A percentile compares a stretch with the other conserved stretches of the same genome.
These are phyloP conservation scores for Ormosia emarginata DNA, from an alignment of 306 rosid genomes.

Conservation along the genomic window DNA sequence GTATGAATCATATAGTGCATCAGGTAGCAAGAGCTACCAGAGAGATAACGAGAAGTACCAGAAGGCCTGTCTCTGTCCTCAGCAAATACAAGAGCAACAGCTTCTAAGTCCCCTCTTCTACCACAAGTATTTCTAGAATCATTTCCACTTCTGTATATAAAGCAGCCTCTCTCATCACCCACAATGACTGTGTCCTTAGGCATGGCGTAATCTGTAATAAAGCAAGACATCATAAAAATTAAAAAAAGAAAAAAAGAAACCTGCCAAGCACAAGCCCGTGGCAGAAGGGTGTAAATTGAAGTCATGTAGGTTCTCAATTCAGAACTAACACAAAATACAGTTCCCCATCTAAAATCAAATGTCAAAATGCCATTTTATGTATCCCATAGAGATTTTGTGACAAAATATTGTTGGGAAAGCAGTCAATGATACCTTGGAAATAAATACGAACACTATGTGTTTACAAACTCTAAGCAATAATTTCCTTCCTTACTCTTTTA, in stretches of 20 bases:
- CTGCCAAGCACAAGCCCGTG: background rate
- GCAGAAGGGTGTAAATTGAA: background rate
- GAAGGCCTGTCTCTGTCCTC: slow-evolving; percentile 47
- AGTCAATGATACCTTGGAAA: slow-evolving; percentile 9
- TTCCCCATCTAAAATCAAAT: background rate
- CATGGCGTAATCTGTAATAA: slow-evolving; percentile 68
- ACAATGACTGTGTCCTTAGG: slow-evolving; percentile 68
- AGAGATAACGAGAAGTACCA: slow-evolving; percentile 44
- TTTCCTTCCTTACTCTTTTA: background rate
- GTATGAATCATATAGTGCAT: background rate
- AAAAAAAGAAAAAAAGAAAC: background rate
- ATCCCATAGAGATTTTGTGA: slow-evolving; percentile 10
- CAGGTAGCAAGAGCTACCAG: background rate
- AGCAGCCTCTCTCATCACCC: slow-evolving; percentile 66
- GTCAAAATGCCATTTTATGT: background rate
- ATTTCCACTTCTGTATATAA: slow-evolving; percentile 40
- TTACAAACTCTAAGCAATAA: background rate
- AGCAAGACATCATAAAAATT: background rate
- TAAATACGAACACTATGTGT: background rate
- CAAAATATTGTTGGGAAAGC: background rate
- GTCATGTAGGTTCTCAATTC: background rate
- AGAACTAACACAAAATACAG: slow-evolving; percentile 2
- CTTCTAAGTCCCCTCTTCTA: slow-evolving; percentile 33
- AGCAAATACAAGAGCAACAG: slow-evolving; percentile 75
- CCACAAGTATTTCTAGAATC: slow-evolving; percentile 36